Evolutionary conservation across 306 rosid genomes (phyloP), one percentile per base, ranked within the genome.

Genomic region (Macrotyloma uniflorum): DNA sequence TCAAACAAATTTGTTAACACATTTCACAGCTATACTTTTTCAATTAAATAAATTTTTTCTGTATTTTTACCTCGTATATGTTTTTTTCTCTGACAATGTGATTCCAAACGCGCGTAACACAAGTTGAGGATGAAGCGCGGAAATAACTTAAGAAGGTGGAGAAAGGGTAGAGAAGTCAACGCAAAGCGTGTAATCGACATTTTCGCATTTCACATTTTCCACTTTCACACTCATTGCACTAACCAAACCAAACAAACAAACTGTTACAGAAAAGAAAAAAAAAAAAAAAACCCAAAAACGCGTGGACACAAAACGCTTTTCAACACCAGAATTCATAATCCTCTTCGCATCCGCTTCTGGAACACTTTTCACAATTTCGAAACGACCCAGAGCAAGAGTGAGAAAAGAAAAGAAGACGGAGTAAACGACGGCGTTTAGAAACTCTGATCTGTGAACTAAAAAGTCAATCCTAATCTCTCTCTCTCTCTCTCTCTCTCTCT

Each of bases 391-490:
- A n/a, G n/a, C 10, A 8, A 50, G 24, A 49, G 2, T 30, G 0
- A 15, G 2, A 36, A 36, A 35, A 12, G 11, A 30, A 16, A 32
- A 32, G 15, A 47, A 24, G 19, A 28, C 9, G 28, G 24, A 23
- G 18, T 15, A 69, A 84, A 84, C 85, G 71, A 66, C 83, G 78
- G 4, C 83, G 87, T 80, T 80, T 55, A 14, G 0, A 36, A 36
- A 10, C 26, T 50, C 32, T 42, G 53, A 43, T 12, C 65, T 26
- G 6, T 26, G 23, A 74, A 45, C 15, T 15, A 10, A 79, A 71
- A 36, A 36, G 80, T 80, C 84, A 80, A 74, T 23, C 1, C 75
- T 59, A 13, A 9, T 42, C 42, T 9, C n/a, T 40, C 16, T 0
- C n/a, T n/a, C n/a, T n/a, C n/a, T n/a, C n/a, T n/a, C n/a, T n/a